phyloP scores from a whole-genome alignment of 2,329 filamentous ascomycete species.

The Pseudocercospora fijiensis region DNA sequence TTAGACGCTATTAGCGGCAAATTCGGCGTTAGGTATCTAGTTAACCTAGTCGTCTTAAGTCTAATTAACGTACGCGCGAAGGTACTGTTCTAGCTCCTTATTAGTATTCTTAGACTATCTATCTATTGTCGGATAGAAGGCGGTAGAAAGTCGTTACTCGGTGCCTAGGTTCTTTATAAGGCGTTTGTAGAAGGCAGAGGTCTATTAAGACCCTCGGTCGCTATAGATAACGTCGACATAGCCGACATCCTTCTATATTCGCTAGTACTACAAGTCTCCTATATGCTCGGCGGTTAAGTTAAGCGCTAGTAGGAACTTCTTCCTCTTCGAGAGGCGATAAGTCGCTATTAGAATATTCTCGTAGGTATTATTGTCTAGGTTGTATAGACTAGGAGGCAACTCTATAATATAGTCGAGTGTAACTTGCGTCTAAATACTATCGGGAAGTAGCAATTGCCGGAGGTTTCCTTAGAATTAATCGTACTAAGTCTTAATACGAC shows the following conservation, averaged over 20 bases:
- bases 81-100: conserved; percentile 1
- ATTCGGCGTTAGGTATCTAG: not conserved
- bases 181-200: not conserved
- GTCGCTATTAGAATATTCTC: not conserved
- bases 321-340: not conserved
- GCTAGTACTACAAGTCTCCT: not conserved
- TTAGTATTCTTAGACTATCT: conserved; percentile 1
- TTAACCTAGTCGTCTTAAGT: not conserved
- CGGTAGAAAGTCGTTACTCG: not conserved
- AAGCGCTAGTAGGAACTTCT: not conserved
- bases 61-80: not conserved
- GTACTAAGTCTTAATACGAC: not conserved
- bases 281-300: not conserved
- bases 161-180: not conserved
- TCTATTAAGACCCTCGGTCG: conserved; percentile 2
- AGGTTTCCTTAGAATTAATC: not conserved
- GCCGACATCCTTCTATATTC: not conserved
- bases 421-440: not conserved
- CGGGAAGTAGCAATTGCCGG: not conserved
- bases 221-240: not conserved
- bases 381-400: not conserved
- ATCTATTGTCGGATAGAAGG: conserved; percentile 1
- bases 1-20: not conserved
- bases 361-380: not conserved
- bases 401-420: not conserved